A percentile compares a stretch with the other conserved stretches of the same genome.
Evolutionary conservation across 768 basidiomycete genomes (phyloP).

Genomic region (Podaxis mareebaensis): DNA sequence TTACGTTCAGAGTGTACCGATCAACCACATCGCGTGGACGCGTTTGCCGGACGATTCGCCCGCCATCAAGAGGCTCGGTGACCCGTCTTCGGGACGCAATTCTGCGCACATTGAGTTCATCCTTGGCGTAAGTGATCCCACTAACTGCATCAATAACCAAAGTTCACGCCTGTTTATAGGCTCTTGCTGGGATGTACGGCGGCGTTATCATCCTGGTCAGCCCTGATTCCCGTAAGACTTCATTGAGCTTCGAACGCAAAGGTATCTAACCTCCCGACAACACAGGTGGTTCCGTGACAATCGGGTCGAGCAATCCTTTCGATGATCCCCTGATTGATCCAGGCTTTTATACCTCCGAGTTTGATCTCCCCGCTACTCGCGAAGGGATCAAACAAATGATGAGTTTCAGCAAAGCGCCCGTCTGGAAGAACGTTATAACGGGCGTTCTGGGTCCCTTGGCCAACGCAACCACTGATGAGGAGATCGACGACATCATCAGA

Average conservation of each 20-base stretch:
- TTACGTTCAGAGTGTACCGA: neutral
- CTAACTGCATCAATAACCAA: neutral
- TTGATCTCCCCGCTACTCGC: conserved; percentile 19
- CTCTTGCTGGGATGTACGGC: conserved; percentile 24
- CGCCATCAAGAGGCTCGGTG: neutral
- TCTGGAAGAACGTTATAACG: conserved; percentile 21
- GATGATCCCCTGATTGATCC: conserved; percentile 24
- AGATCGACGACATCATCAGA: conserved; percentile 21
- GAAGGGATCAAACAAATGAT: conserved; percentile 21
- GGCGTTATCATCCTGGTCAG: conserved; percentile 24
- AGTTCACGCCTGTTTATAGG: conserved; percentile 3
- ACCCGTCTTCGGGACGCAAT: conserved; percentile 15
- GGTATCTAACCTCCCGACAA: neutral
- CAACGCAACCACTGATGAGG: conserved; percentile 14
- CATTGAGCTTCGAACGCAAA: neutral
- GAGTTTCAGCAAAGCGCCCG: conserved; percentile 23
- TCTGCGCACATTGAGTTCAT: conserved; percentile 17
- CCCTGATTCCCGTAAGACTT: conserved; percentile 26
- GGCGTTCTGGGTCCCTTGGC: conserved; percentile 9
- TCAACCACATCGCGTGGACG: conserved; percentile 14
- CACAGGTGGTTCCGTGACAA: conserved; percentile 23
- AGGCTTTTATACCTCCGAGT: conserved; percentile 14
- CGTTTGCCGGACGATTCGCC: conserved; percentile 13
- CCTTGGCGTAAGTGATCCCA: neutral
- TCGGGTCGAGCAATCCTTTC: conserved; percentile 26